Evolutionary conservation across 2,329 filamentous ascomycete genomes (phyloP).

Genomic region (Penicillium hordei): DNA sequence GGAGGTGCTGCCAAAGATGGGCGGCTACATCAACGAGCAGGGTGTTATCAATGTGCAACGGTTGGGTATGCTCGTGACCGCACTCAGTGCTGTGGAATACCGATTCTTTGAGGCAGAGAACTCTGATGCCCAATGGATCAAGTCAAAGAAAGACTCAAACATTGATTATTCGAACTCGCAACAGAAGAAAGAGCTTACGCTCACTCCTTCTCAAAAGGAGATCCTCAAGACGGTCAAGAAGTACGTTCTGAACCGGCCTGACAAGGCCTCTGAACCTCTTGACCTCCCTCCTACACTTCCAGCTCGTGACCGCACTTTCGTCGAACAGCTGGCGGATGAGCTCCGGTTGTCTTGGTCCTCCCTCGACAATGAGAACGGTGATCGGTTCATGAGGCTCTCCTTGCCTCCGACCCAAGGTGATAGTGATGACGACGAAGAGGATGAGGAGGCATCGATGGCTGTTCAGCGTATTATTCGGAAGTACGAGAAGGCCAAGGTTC

Average conservation of each 20-base stretch:
- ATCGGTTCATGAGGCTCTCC: slow-evolving; percentile 65
- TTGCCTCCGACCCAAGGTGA: slow-evolving; percentile 54
- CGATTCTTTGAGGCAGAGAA: slow-evolving; percentile 91
- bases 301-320: slow-evolving; percentile 87
- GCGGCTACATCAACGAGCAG: slow-evolving; percentile 94
- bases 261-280: slow-evolving; percentile 56
- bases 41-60: slow-evolving; percentile 87
- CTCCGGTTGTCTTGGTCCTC: slow-evolving; percentile 67
- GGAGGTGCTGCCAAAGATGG: slow-evolving; percentile 77
- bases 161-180: slow-evolving; percentile 63
- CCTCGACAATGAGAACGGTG: slow-evolving; percentile 62
- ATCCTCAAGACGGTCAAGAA: slow-evolving; percentile 79
- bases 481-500: slow-evolving; percentile 85
- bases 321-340: slow-evolving; percentile 77
- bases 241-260: slow-evolving; percentile 70
- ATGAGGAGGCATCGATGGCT: slow-evolving; percentile 81
- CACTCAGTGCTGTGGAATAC: slow-evolving; percentile 84
- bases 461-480: slow-evolving; percentile 81
- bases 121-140: slow-evolving; percentile 87
- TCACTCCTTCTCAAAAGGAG: slow-evolving; percentile 77
- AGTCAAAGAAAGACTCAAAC: slow-evolving; percentile 73
- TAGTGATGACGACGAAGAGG: slow-evolving; percentile 64
- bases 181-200: slow-evolving; percentile 63
- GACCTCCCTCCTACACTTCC: slow-evolving; percentile 72
- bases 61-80: slow-evolving; percentile 73